Evolutionary conservation across 495 filamentous ascomycete genomes (phyloP).

Genomic region (Stereocaulon alpinum): DNA sequence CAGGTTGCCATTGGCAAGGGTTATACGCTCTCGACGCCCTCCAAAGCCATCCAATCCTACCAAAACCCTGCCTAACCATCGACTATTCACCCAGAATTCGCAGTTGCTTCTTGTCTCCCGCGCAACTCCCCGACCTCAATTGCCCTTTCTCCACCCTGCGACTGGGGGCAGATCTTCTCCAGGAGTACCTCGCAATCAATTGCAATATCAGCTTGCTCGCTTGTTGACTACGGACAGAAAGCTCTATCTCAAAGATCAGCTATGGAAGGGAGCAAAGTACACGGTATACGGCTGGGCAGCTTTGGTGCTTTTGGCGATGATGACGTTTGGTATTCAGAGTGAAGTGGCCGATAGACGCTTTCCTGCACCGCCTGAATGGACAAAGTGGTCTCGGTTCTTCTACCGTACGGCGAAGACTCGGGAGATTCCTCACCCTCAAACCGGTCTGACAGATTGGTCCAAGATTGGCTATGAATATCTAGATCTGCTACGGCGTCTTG

Average conservation of each 20-base stretch:
- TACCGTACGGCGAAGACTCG: constrained; percentile 47
- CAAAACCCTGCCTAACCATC: constrained; percentile 10
- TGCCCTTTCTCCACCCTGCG: constrained; percentile 63
- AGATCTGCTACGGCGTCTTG: constrained; percentile 47
- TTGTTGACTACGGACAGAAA: constrained; percentile 68
- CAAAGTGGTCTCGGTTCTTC: constrained; percentile 47
- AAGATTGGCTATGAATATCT: constrained; percentile 43
- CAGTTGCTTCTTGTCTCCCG: constrained; percentile 40
- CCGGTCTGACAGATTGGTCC: constrained; percentile 54
- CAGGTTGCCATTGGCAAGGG: constrained; percentile 4
- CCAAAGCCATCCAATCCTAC: constrained; percentile 16
- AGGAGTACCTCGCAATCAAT: constrained; percentile 31
- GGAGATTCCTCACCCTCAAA: constrained; percentile 42
- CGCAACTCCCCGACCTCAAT: constrained; percentile 53
- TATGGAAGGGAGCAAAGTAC: constrained; percentile 51
- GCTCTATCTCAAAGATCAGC: constrained; percentile 52
- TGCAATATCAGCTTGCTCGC: constrained; percentile 49
- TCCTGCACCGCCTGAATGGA: constrained; percentile 69
- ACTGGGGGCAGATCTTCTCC: constrained; percentile 30
- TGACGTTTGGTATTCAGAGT: constrained; percentile 49
- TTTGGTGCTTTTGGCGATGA: constrained; percentile 40
- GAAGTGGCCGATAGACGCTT: constrained; percentile 63
- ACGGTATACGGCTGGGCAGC: constrained; percentile 46
- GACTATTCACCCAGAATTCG: constrained; percentile 26
- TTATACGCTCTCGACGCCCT: constrained; percentile 1